Evolutionary conservation across 805 yeast species (phyloP), one percentile per base, ranked within the genome.

Genomic region (Metschnikowia baotianmanensis): DNA sequence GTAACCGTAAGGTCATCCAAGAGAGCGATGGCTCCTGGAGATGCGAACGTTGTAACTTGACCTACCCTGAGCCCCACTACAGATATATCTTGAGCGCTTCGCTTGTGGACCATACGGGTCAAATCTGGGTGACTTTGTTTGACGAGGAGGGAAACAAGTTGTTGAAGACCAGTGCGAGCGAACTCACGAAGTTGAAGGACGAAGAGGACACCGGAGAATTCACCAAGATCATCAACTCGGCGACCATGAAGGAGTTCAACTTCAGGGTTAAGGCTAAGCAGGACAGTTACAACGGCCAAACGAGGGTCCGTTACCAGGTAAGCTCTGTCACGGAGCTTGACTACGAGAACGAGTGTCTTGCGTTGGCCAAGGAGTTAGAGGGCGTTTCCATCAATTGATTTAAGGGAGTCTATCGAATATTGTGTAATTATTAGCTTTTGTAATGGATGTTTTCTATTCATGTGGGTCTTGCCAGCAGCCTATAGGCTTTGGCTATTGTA

Each of bases 21-120:
- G 71, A 78, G 23, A 83, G 78, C 56, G 69, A 64, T 48, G 87
- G 84, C 11, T 71, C 82, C 13, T 90, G 96, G 96, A 79, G 95
- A 62, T 93, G 99, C 71, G 98, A 90, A 60, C 84, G 83, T 61
- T 90, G 98, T 74, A 83, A 86, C 54, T 69, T 76, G 41, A 77
- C 76, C 47, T 82, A 78, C 57, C 71, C 75, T 2, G 74, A 71
- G 34, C 97, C 98, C 15, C 68, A 74, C 35, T 82, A 86, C 67
- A 77, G 98, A 61, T 93, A 86, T 53, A 80, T 89, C 38, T 62
- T 91, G 52, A 82, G 83, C n/a, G 61, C 80, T 33, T 78, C 87
- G 3, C 76, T 89, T n/a, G 73, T 81, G 55, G 99, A 93, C 62
- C 71, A 72, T 51, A 76, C 95, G 4, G 95, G 90, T 16, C 89